Base-by-base conservation (phyloP, 192 early-diverging fungal species). In the Endogone sp. region DNA sequence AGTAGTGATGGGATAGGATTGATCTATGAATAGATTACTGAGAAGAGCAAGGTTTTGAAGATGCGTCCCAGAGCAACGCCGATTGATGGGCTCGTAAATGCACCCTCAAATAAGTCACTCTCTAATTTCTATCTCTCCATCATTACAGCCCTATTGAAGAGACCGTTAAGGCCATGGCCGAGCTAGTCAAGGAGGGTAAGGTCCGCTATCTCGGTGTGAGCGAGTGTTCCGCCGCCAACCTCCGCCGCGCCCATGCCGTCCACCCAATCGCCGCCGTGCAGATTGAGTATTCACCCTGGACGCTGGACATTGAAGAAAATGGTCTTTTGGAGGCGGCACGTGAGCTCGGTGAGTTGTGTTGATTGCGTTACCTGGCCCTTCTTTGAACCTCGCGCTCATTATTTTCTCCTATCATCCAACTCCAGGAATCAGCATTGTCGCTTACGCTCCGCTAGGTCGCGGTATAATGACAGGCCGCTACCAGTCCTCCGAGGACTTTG, bases 401-500 rank as follows among this genome's bases (percentile, higher is more conserved):
- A n/a, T n/a, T n/a, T n/a, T n/a, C n/a, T n/a, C n/a, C n/a, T n/a
- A n/a, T n/a, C n/a, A n/a, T n/a, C n/a, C n/a, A n/a, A n/a, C n/a
- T n/a, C n/a, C n/a, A n/a, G n/a, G n/a, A n/a, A 44, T 3, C 1
- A 65, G 9, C 32, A 4, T 44, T 4, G 76, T 92, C 24, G 87
- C 90, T 2, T 86, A 89, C 65, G 86, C 89, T 2, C 90, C 90
- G 3, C 67, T 93, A 3, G 91, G 89, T 20, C 82, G 87, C 57
- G 93, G 93, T 8, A 85, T 91, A 37, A 65, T 93, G 61, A 86
- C 87, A 2, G 88, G 90, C 16, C 74, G 79, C 13, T 84, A 87
- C 69, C 78, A 76, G 63, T 76, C 69, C 20, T 62, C 71, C 37
- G 83, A 86, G 6, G 87, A 90, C 29, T 75, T 92, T 16, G 75